Base-by-base conservation (phyloP, 78 protist species). In the Mantamonas sphyraenae region DNA sequence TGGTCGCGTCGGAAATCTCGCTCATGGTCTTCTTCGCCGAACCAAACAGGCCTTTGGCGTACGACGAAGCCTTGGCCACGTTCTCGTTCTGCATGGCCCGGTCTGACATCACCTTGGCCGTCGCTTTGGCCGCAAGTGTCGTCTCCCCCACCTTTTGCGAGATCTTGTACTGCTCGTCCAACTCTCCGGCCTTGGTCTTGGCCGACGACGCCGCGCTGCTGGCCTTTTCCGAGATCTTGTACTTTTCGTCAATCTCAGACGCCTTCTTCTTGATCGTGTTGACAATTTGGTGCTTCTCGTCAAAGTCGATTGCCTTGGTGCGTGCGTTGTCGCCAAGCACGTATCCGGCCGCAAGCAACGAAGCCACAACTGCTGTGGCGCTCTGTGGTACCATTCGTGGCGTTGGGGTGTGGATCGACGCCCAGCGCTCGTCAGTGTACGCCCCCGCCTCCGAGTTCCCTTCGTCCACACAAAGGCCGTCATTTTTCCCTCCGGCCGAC, bases 91-190 rank as follows among this genome's bases (percentile, higher is more conserved):
- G n/a, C n/a, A n/a, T n/a, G n/a, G n/a, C n/a, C n/a, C n/a, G n/a
- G n/a, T n/a, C n/a, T n/a, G n/a, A n/a, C n/a, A n/a, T n/a, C n/a
- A n/a, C n/a, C n/a, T n/a, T n/a, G n/a, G n/a, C n/a, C n/a, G n/a
- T n/a, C n/a, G n/a, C n/a, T n/a, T n/a, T n/a, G n/a, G n/a, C n/a
- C n/a, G n/a, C n/a, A n/a, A n/a, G n/a, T n/a, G n/a, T n/a, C n/a
- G n/a, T n/a, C n/a, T 51, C 20, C 57, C 30, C 57, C 22, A 51
- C 57, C 20, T 70, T 74, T 42, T 76, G 76, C 34, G 78, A 61
- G 55, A 81, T 75, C 67, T 81, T 77, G 81, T 75, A 81, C 50
- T 66, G 37, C n/a, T 81, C 79, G 38, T 81, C 86, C 14, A 81
- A 53, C 43, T n/a, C 64, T 43, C 66, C 63, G n/a, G 78, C 79